These are phyloP conservation scores for Fraxinus anomala DNA, from an alignment of 257 asterid genomes.

Conservation along the genomic window DNA sequence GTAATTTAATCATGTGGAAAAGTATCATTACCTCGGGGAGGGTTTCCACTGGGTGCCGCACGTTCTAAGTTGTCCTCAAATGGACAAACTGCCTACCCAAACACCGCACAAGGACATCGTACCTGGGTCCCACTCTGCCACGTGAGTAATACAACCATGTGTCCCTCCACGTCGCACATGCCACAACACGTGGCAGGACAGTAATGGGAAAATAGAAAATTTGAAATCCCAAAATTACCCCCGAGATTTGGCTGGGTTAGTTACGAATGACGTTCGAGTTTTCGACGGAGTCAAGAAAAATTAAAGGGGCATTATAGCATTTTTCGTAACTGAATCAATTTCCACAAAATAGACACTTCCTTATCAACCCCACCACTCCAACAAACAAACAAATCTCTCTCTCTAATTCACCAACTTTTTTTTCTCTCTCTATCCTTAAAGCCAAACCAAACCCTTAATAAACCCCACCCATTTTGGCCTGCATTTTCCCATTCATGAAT, in stretches of 20 bases:
- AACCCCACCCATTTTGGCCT: conserved; percentile 18
- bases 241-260: background rate
- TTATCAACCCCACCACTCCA: background rate
- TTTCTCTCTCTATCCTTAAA: background rate
- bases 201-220: background rate
- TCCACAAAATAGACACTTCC: background rate
- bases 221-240: background rate
- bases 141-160: background rate
- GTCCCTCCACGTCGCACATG: background rate
- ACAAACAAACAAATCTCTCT: conserved; percentile 9
- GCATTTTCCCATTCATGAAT: background rate
- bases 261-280: background rate
- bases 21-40: background rate
- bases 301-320: conserved; percentile 5
- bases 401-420: background rate
- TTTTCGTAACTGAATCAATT: conserved; percentile 9
- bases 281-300: background rate
- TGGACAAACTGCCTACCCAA: conserved; percentile 13
- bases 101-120: conserved; percentile 29
- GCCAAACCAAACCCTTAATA: conserved; percentile 24
- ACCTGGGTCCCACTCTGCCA: background rate
- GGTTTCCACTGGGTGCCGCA: background rate
- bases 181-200: conserved; percentile 9
- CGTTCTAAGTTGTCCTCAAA: background rate
- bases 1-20: too few species aligned